Base-by-base conservation (phyloP, 805 yeast species). In the Candida ortonii region DNA sequence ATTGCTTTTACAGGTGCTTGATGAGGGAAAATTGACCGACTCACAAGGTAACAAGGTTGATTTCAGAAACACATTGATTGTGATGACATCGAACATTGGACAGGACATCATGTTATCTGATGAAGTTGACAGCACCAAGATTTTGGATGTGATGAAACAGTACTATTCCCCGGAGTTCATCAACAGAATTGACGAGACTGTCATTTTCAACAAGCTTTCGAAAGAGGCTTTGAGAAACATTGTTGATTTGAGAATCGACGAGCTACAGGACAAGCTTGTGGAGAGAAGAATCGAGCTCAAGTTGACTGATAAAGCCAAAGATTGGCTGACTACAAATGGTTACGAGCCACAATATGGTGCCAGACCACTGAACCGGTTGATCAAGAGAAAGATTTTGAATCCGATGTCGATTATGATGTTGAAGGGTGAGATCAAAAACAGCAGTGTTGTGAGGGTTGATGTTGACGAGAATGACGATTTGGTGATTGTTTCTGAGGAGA, bases 71-170 rank as follows among this genome's bases (percentile, higher is more conserved):
- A 86, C 97, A 0, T 84, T 90, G 37, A 87, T 90, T 51, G 95
- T 93, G 10, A 87, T 90, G 96, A 90, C 98, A 0, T 85, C 96
- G 2, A 90, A 90, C 59, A 85, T 93, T 50, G 98, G 98, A 7
- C 97, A 93, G 61, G 96, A 89, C 45, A 73, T 84, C 26, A 69
- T 93, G 47, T 62, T 88, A 26, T 69, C 79, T 16, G 95, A 85
- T 49, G 62, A 76, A n/a, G 68, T 68, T 21, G 80, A 78, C 7
- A 80, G 81, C 52, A 49, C 55, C 3, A 62, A 70, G 48, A 88
- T 93, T 7, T 58, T 77, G 22, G 84, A 86, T 8, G 66, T 75
- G 7, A 78, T 93, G 74, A 81, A 74, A 48, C 65, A 64, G 27
- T 62, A 75, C 49, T 93, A 93, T 52, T 89, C 97, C 13, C 98